These are phyloP conservation scores for Macrolepiota dolichaula DNA, from an alignment of 768 basidiomycete species.

Conservation along the genomic window DNA sequence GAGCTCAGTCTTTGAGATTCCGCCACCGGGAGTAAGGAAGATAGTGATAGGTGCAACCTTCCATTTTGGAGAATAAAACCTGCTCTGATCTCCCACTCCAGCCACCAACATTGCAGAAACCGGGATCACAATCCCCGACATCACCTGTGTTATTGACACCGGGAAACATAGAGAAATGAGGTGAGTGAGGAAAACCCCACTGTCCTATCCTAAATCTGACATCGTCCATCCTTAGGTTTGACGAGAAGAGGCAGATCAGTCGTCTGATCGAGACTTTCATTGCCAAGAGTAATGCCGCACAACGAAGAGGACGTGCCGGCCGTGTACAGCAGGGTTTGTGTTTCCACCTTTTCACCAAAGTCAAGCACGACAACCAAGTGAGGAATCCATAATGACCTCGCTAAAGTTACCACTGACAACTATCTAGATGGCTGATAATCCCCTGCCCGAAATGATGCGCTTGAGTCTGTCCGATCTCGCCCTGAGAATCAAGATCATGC, in stretches of 20 bases:
- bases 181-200: conserved; percentile 26
- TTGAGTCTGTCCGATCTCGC: conserved; percentile 90
- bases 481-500: conserved; percentile 91
- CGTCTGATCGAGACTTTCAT: conserved; percentile 89
- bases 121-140: conserved; percentile 97
- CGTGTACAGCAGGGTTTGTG: conserved; percentile 87
- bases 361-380: conserved; percentile 78
- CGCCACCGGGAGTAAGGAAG: conserved; percentile 77
- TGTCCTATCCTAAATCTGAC: neutral
- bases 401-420: conserved; percentile 2
- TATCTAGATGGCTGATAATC: conserved; percentile 78
- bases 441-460: conserved; percentile 93
- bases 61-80: neutral
- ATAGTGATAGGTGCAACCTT: conserved; percentile 80
- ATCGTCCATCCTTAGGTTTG: conserved; percentile 53
- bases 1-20: conserved; percentile 85
- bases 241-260: conserved; percentile 96
- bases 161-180: conserved; percentile 95
- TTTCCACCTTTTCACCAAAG: conserved; percentile 93
- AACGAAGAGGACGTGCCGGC: conserved; percentile 87
- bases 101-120: conserved; percentile 96
- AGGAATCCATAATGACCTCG: neutral
- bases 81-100: conserved; percentile 23
- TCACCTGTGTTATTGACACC: conserved; percentile 93
- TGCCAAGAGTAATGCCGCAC: conserved; percentile 87